Evolutionary conservation across 306 rosid species (phyloP), one percentile per base, ranked within the genome.

Genomic region (Abrus precatorius): DNA sequence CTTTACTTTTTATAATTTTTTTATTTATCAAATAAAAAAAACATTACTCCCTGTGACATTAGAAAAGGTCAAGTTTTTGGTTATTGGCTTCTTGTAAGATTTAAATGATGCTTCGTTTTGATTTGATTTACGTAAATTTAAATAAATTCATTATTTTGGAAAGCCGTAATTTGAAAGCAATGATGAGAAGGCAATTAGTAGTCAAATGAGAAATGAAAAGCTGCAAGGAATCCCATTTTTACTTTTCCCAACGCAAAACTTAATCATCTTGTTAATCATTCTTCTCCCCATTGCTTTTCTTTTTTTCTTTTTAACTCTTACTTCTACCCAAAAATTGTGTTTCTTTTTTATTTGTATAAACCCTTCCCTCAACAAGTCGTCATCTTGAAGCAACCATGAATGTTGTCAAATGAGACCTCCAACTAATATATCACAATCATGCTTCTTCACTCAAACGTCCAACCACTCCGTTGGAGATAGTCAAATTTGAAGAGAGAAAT

Each of bases 121-220:
- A 69, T 11, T 69, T 34, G 9, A 59, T 30, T 57, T 59, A 30
- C 11, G 33, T 8, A 52, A 65, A 66, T 41, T 41, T 20, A 6
- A 7, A 66, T 67, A 9, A 45, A 47, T 47, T 47, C 43, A 8
- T 47, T 5, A 41, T 43, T 29, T 1, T 12, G 3, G 20, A 12
- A 74, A 28, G 44, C 3, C 56, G 47, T 47, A 60, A 6, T 75
- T 45, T 60, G 29, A 40, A 55, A 73, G 78, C 40, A 55, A 73
- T 73, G 43, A 41, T 70, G 63, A 71, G 49, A 71, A 71, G n/a
- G 49, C 45, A 12, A 43, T 0, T 74, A 40, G 54, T 45, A 74
- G 78, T 74, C 55, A 74, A 56, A 74, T 41, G 55, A 55, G 54
- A 55, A 73, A 55, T 73, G 27, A 55, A 73, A 73, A 55, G 67